These are phyloP conservation scores for Blastocystis sp. DNA, from an alignment of 352 stramenopile species.

Conservation along the genomic window DNA sequence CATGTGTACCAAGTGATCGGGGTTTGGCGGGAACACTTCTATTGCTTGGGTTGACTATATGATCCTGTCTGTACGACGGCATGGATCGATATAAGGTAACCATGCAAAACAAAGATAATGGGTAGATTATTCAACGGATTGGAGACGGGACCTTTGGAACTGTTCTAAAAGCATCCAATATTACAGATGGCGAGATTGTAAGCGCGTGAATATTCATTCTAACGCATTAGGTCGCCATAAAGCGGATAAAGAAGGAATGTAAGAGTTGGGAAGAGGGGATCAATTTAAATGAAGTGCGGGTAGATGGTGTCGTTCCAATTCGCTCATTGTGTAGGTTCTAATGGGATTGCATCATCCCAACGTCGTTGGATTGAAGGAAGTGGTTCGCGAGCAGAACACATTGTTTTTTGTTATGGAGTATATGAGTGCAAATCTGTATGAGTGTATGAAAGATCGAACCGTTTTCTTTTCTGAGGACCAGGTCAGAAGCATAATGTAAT, in stretches of 20 bases:
- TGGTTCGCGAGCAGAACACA: slow-evolving; percentile 89
- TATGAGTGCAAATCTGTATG: slow-evolving; percentile 88
- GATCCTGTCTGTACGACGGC: background rate
- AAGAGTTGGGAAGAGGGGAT: slow-evolving; percentile 87
- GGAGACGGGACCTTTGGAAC: slow-evolving; percentile 86
- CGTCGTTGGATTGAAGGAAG: slow-evolving; percentile 93
- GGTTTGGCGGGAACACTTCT: background rate
- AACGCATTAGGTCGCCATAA: slow-evolving; percentile 74
- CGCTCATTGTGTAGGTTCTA: slow-evolving; percentile 66
- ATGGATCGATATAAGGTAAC: slow-evolving; percentile 50
- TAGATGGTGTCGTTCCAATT: slow-evolving; percentile 57
- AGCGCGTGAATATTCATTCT: slow-evolving; percentile 49
- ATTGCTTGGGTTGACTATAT: background rate
- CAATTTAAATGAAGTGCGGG: slow-evolving; percentile 87
- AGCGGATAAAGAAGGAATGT: slow-evolving; percentile 95
- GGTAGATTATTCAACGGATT: slow-evolving; percentile 80
- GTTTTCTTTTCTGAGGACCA: slow-evolving; percentile 71
- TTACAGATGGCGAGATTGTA: slow-evolving; percentile 79
- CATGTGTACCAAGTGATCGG: background rate
- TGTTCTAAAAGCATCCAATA: slow-evolving; percentile 83
- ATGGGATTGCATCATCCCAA: slow-evolving; percentile 89
- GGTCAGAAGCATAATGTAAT: slow-evolving; percentile 84
- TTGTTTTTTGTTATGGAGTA: slow-evolving; percentile 98
- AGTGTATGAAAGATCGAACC: slow-evolving; percentile 83
- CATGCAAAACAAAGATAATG: background rate